phyloP scores from a whole-genome alignment of 129 eudicot genomes.

The Centrapalus pauciflorus region DNA sequence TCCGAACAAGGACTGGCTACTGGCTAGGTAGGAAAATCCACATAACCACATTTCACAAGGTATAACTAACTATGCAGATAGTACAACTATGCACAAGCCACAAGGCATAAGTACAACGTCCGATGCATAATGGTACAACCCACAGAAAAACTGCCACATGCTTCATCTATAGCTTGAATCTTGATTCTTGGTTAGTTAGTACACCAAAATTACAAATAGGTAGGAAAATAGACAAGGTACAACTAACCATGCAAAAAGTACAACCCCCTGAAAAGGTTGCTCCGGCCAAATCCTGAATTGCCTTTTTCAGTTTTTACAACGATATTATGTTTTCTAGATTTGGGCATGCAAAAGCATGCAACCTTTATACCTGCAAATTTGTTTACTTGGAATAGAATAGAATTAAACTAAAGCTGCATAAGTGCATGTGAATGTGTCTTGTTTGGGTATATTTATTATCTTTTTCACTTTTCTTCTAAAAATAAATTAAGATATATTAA shows the following conservation, averaged over 20 bases:
- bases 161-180: neutral
- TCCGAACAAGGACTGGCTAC: neutral
- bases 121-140: slow-evolving; percentile 2
- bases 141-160: neutral
- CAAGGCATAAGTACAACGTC: neutral
- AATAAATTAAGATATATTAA: too few species aligned
- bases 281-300: too few species aligned
- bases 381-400: neutral
- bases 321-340: neutral
- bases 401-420: neutral
- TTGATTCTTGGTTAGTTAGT: too few species aligned
- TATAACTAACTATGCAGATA: neutral
- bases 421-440: neutral
- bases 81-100: too few species aligned
- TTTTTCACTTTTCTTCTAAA: neutral
- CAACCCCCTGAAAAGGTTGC: neutral
- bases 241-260: slow-evolving; percentile 8
- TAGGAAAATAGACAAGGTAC: neutral
- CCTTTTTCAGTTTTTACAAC: too few species aligned
- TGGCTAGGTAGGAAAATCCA: too few species aligned
- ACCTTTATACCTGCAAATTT: neutral
- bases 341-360: slow-evolving; percentile 10
- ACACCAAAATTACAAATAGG: neutral
- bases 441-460: neutral
- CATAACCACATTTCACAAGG: too few species aligned